phyloP scores from a whole-genome alignment of 805 yeast genomes.

The Zygoascus biomembranicola region DNA sequence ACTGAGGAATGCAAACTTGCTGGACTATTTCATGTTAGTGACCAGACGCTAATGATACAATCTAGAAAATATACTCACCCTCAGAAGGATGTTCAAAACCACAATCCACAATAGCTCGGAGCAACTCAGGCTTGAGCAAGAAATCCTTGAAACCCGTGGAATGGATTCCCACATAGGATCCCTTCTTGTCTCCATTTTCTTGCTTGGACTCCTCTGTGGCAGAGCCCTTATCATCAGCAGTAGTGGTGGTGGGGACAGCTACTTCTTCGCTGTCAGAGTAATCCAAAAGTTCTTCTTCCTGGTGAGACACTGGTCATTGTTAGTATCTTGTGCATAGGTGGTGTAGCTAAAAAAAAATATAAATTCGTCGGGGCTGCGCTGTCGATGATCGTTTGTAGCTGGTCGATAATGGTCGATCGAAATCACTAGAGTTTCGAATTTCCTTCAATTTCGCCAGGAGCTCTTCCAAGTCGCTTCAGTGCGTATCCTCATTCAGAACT shows the following conservation, averaged over 20 bases:
- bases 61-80: slow-evolving; percentile 53
- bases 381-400: not conserved
- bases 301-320: slow-evolving; percentile 61
- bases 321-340: not conserved
- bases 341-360: not conserved
- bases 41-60: not conserved
- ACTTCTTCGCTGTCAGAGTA: slow-evolving; percentile 98
- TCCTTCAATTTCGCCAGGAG: too few relatives aligned
- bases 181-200: slow-evolving; percentile 65
- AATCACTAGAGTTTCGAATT: too few relatives aligned
- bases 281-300: slow-evolving; percentile 98
- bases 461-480: too few relatives aligned
- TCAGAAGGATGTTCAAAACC: slow-evolving; percentile 99
- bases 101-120: slow-evolving; percentile 97
- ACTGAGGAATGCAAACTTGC: slow-evolving; percentile 97
- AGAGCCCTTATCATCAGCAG: slow-evolving; percentile 25
- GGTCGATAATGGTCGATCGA: not conserved
- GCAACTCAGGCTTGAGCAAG: slow-evolving; percentile 88
- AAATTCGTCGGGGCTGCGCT: not conserved
- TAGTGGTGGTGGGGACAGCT: slow-evolving; percentile 47
- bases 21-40: slow-evolving; percentile 50
- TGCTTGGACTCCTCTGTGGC: slow-evolving; percentile 28
- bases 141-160: slow-evolving; percentile 98
- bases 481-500: too few relatives aligned
- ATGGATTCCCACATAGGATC: slow-evolving; percentile 96